Evolutionary conservation across 306 rosid species (phyloP).

Genomic region (Herpetospermum pedunculosum): DNA sequence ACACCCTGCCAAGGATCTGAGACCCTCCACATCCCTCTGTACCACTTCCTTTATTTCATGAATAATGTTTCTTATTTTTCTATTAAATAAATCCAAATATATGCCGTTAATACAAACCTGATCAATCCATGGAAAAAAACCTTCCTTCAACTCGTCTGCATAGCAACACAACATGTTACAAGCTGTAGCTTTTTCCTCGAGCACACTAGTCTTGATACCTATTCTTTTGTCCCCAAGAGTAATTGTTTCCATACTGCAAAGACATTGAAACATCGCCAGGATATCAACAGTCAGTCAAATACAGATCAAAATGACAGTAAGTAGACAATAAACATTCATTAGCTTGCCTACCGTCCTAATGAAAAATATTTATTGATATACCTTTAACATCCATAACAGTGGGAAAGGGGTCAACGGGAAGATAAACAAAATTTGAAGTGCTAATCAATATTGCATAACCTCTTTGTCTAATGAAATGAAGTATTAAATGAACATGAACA

Average conservation of each 20-base stretch:
- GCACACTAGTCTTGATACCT: constrained; percentile 95
- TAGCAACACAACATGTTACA: constrained; percentile 99
- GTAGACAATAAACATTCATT: background rate
- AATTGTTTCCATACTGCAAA: constrained; percentile 87
- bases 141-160: constrained; percentile 98
- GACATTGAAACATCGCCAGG: background rate
- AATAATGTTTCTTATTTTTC: background rate
- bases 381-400: background rate
- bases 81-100: background rate
- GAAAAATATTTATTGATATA: background rate
- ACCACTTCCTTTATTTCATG: background rate
- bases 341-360: background rate
- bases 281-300: constrained; percentile 1
- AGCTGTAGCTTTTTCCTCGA: constrained; percentile 98
- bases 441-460: background rate
- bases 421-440: background rate
- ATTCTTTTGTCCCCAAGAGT: constrained; percentile 96
- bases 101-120: constrained; percentile 42
- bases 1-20: background rate
- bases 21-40: background rate
- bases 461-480: background rate
- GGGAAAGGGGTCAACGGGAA: background rate
- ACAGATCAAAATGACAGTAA: constrained; percentile 7
- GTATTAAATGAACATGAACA: constrained; percentile 1
- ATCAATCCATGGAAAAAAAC: constrained; percentile 99